Percentiles rank a stretch among this genome's conserved stretches.
phyloP scores from a whole-genome alignment of 805 yeast genomes.

The Tetrapisispora iriomotensis region DNA sequence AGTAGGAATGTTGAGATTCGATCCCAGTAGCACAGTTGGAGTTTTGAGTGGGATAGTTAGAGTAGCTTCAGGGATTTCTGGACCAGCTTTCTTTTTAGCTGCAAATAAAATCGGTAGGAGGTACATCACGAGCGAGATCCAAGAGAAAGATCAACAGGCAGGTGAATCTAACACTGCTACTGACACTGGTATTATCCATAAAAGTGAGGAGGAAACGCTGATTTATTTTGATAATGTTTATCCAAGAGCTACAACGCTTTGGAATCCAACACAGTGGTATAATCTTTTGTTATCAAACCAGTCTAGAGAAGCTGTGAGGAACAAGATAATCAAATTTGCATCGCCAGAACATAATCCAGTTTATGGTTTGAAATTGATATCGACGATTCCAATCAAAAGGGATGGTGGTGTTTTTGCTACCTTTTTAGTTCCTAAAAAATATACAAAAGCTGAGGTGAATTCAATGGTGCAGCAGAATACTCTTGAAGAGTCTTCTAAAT shows the following conservation, averaged over 20 bases:
- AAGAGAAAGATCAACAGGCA: constrained; percentile 36
- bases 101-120: constrained; percentile 8
- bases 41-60: no score
- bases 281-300: constrained; percentile 30
- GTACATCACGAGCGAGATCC: constrained; percentile 33
- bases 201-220: constrained; percentile 40
- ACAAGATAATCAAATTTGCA: constrained; percentile 32
- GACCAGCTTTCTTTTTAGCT: background rate
- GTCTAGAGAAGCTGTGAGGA: constrained; percentile 32
- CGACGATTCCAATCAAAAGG: constrained; percentile 58
- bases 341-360: constrained; percentile 31
- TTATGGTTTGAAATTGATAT: constrained; percentile 40
- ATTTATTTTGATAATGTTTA: constrained; percentile 48
- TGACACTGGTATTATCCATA: constrained; percentile 48
- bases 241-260: constrained; percentile 36
- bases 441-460: constrained; percentile 44
- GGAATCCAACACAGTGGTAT: constrained; percentile 39
- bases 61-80: background rate
- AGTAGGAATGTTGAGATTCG: no score
- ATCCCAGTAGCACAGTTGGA: no score
- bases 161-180: constrained; percentile 49
- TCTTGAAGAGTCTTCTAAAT: constrained; percentile 30
- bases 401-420: constrained; percentile 95
- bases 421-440: constrained; percentile 48
- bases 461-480: constrained; percentile 41